Evolutionary conservation across 345 rosid genomes (phyloP).

Genomic region (Eucalyptus sp.): DNA sequence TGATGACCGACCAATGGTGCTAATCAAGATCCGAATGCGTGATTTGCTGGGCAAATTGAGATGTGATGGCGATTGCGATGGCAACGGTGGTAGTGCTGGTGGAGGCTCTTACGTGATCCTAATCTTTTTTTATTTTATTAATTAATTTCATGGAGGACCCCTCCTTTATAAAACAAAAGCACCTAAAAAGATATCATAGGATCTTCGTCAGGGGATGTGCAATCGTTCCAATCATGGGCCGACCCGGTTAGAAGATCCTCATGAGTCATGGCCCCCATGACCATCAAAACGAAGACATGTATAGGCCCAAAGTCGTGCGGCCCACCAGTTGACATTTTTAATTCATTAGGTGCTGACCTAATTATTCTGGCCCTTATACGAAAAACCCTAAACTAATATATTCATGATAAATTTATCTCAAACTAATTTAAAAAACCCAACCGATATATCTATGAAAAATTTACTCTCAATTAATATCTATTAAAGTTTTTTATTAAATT

Average conservation of each 20-base stretch:
- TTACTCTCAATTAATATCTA: fast-evolving
- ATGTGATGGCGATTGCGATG: not conserved
- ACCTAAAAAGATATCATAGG: not conserved
- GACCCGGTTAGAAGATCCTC: not conserved
- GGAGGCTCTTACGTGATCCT: not conserved
- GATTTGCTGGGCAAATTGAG: not conserved
- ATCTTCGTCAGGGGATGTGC: not conserved
- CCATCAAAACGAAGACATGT: not conserved
- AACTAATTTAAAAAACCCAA: too few species aligned
- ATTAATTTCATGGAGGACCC: not conserved
- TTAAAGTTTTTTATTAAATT: too few species aligned
- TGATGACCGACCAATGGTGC: not conserved
- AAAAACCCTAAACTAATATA: too few species aligned
- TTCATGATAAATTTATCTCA: too few species aligned
- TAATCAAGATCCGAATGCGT: not conserved
- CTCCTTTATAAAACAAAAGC: not conserved
- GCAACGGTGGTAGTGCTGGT: not conserved
- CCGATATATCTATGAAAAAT: fast-evolving
- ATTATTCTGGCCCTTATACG: not conserved
- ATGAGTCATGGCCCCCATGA: not conserved
- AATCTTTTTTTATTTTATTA: fast-evolving
- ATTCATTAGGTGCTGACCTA: not conserved
- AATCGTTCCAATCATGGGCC: not conserved
- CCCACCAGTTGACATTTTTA: not conserved
- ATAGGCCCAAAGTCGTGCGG: not conserved